A percentile compares a stretch with the other conserved stretches of the same genome.
Evolutionary conservation across 225 moss, liverwort and hornwort species (phyloP).

Genomic region (Climacium dendroides): DNA sequence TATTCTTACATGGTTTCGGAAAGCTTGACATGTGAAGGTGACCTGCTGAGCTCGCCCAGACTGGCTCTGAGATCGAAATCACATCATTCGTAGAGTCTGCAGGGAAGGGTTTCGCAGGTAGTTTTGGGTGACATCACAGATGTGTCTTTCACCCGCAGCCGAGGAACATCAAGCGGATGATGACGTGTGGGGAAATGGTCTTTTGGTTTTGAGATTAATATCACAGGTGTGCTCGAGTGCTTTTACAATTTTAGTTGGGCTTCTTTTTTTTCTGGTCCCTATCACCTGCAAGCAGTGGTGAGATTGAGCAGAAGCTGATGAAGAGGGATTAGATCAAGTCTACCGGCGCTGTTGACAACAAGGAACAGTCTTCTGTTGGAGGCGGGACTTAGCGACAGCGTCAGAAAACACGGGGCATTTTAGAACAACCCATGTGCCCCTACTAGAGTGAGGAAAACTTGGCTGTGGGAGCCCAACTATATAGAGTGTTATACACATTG

Average conservation of each 20-base stretch:
- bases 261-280: constrained; percentile 4
- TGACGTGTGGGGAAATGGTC: background rate
- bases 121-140: background rate
- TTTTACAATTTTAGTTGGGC: constrained; percentile 11
- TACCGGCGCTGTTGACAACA: background rate
- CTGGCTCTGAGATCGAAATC: background rate
- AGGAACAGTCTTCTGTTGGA: background rate
- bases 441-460: background rate
- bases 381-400: background rate
- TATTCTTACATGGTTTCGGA: background rate
- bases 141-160: background rate
- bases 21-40: background rate
- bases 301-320: constrained; percentile 13
- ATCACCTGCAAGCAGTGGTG: constrained; percentile 11
- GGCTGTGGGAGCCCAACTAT: constrained; percentile 30
- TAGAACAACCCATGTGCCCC: constrained; percentile 16
- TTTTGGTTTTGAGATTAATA: background rate
- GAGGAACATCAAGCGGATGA: background rate
- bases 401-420: constrained; percentile 5
- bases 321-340: constrained; percentile 5
- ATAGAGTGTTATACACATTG: constrained; percentile 36
- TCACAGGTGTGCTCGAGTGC: constrained; percentile 9
- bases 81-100: background rate
- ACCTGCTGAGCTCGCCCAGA: background rate
- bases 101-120: background rate